A percentile compares a stretch with the other conserved stretches of the same genome.
Conservation (phyloP, 1,284 basidiomycete genomes). For the Naganishia cerealis region DNA sequence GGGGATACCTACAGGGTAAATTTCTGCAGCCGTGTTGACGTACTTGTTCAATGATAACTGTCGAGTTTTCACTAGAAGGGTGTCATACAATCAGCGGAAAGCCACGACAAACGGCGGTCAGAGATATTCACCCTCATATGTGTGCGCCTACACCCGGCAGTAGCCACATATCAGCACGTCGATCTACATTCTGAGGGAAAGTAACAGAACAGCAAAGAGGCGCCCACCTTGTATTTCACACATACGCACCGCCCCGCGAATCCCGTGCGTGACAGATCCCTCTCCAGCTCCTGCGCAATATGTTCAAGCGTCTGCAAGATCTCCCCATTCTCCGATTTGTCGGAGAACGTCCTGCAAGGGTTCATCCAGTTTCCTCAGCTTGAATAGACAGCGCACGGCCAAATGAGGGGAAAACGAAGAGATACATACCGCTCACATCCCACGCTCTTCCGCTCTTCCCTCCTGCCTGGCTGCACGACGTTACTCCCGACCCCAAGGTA, state of each 20-base stretch:
- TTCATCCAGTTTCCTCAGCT: conserved; percentile 6
- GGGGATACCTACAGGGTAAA: conserved; percentile 64
- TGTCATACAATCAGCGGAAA: background rate
- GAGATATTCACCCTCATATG: conserved; percentile 46
- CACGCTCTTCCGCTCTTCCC: conserved; percentile 83
- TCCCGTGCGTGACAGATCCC: conserved; percentile 64
- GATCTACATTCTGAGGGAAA: background rate
- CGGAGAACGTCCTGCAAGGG: conserved; percentile 67
- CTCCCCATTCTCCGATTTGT: conserved; percentile 64
- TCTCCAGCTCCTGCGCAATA: conserved; percentile 73
- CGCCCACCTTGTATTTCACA: conserved; percentile 53
- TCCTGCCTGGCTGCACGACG: conserved; percentile 67
- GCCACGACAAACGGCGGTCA: background rate
- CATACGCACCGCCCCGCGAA: conserved; percentile 55
- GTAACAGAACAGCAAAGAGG: too few species aligned
- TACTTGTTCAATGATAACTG: conserved; percentile 74
- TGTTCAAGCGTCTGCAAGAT: conserved; percentile 75
- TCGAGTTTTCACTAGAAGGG: conserved; percentile 68
- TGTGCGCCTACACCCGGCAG: conserved; percentile 43
- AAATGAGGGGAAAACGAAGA: background rate
- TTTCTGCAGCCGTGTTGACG: conserved; percentile 72
- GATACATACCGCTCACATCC: conserved; percentile 73
- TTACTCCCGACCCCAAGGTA: conserved; percentile 84
- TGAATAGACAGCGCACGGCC: conserved; percentile 3
- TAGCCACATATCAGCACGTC: background rate